Base-by-base conservation (phyloP, 352 stramenopile genomes). In the Phytophthora tubulina region DNA sequence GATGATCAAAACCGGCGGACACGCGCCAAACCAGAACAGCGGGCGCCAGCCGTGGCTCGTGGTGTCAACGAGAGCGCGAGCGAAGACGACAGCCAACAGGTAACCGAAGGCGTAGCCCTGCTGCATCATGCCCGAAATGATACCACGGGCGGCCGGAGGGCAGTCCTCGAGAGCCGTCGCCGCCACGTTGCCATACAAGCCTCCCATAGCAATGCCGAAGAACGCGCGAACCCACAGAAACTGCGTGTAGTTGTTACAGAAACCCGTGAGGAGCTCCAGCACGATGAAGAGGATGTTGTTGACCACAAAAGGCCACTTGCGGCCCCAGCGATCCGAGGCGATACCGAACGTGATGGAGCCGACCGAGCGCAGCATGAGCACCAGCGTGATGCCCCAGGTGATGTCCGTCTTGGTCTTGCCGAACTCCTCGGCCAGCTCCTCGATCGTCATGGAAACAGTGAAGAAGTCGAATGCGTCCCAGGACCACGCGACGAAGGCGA, bases 401-500 rank as follows among this genome's bases (percentile, higher is more conserved):
- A 86, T 81, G 66, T 86, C 76, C 13, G 71, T 66, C 27, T 79
- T 82, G 44, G 13, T 67, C 62, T 79, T 78, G 53, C 32, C 74
- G 54, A 84, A 86, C 44, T 80, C 68, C 63, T 84, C 63, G 13
- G 76, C 73, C n/a, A 86, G 65, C 2, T 86, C 74, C 13, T 76
- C 65, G 49, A 86, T 71, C 3, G 79, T 86, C 60, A 86, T 61
- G 0, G 79, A 83, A 42, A 84, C 79, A 14, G 79, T 86, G 74
- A 86, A 86, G 75, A 86, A 86, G 65, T 86, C 79, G 49, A 86
- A 86, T 6, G 74, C 79, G 49, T 86, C 79, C 79, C 76, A 86
- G 13, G 64, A 73, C 76, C 79, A 86, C 13, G 76, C 69, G 8
- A 65, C n/a, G 53, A 86, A 86, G 27, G 61, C 72, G 7, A 80